Conservation (phyloP, 208 protist genomes). For the Crithidia bombi region DNA sequence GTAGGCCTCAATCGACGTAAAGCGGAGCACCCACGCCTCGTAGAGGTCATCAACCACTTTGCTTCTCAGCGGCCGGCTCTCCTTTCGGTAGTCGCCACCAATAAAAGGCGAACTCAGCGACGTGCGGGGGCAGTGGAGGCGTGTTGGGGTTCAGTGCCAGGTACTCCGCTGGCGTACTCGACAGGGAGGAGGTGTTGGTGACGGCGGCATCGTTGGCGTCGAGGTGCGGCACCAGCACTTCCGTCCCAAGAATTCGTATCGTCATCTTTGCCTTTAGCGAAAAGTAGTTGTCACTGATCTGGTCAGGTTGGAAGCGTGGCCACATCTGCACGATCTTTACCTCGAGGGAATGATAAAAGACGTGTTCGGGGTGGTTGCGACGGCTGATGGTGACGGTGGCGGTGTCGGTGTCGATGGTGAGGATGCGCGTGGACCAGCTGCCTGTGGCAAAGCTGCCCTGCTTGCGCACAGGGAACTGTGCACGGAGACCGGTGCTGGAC, state of each 20-base stretch:
- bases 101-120: conserved; percentile 4
- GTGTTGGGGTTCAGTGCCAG: background rate
- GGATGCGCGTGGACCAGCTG: conserved; percentile 30
- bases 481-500: background rate
- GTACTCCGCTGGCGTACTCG: background rate
- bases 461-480: conserved; percentile 30
- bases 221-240: conserved; percentile 25
- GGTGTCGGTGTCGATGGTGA: conserved; percentile 28
- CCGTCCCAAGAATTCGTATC: conserved; percentile 16
- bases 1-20: conserved; percentile 29
- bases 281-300: conserved; percentile 15
- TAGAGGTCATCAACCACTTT: conserved; percentile 1
- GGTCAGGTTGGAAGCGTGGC: conserved; percentile 18
- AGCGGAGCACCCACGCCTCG: conserved; percentile 29
- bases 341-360: conserved; percentile 29
- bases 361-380: conserved; percentile 23
- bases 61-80: background rate
- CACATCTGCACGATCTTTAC: conserved; percentile 27
- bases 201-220: background rate
- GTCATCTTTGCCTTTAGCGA: conserved; percentile 28
- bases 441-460: conserved; percentile 1
- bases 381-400: conserved; percentile 32
- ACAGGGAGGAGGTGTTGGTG: background rate
- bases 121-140: background rate
- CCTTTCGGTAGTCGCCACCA: background rate